Evolutionary conservation across 2,329 filamentous ascomycete genomes (phyloP).

Genomic region (Microcyclospora pomicola): DNA sequence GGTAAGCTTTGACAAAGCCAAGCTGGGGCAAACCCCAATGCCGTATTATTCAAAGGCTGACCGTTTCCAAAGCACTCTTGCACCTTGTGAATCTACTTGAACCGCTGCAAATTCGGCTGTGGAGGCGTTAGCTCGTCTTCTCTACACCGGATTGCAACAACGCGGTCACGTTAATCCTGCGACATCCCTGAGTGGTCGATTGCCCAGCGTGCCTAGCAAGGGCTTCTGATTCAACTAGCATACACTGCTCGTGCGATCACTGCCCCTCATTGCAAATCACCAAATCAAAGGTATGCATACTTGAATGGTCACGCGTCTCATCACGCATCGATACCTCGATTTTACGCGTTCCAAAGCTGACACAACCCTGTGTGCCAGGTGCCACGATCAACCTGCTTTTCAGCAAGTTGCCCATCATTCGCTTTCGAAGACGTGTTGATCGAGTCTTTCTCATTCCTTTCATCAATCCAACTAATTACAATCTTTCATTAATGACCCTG

Average conservation of each 20-base stretch:
- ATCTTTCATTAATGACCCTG: conserved; percentile 32
- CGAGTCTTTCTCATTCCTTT: conserved; percentile 26
- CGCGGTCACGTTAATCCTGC: conserved; percentile 18
- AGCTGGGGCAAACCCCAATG: no score
- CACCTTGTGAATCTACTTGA: no score
- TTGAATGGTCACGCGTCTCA: conserved; percentile 11
- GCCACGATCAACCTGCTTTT: conserved; percentile 17
- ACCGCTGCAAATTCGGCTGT: conserved; percentile 11
- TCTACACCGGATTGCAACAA: conserved; percentile 25
- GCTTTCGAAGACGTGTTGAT: conserved; percentile 14
- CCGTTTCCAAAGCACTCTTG: no score
- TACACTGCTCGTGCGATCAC: conserved; percentile 9
- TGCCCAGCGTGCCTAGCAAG: conserved; percentile 30
- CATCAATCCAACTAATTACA: conserved; percentile 44
- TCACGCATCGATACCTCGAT: conserved; percentile 8
- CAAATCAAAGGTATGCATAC: conserved; percentile 32
- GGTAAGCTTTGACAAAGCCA: no score
- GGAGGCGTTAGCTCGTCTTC: conserved; percentile 43
- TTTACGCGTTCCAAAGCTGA: conserved; percentile 15
- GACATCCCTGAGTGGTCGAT: conserved; percentile 24
- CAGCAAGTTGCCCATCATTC: conserved; percentile 13
- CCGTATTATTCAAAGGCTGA: not conserved
- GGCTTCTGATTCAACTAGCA: conserved; percentile 20
- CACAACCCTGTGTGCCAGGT: conserved; percentile 19
- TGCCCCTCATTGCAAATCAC: conserved; percentile 19